A percentile compares a stretch with the other conserved stretches of the same genome.
Conservation (phyloP, 1,139 yeast species). For the Yamadazyma atmosphaerica region DNA sequence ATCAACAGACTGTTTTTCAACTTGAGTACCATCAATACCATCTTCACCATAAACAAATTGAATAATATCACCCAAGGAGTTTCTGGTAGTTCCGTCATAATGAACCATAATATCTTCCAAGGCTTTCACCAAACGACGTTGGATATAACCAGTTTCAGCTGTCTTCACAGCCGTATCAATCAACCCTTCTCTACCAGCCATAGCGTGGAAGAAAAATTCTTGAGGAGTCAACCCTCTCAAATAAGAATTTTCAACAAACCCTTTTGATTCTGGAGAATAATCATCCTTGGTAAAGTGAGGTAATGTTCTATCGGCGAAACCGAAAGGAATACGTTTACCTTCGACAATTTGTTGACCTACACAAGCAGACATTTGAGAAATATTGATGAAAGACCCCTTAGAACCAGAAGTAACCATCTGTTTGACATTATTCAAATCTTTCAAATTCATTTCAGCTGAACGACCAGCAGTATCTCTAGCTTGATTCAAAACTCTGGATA, state of each 20-base stretch:
- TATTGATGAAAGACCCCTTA: slow-evolving; percentile 97
- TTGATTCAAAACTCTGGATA: slow-evolving; percentile 90
- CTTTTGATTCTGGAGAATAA: slow-evolving; percentile 96
- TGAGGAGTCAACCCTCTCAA: slow-evolving; percentile 98
- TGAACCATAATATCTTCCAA: slow-evolving; percentile 98
- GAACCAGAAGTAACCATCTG: slow-evolving; percentile 99
- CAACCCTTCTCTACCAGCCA: slow-evolving; percentile 99
- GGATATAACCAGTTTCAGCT: slow-evolving; percentile 99
- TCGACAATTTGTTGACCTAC: slow-evolving; percentile 99
- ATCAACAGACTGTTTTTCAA: slow-evolving; percentile 95
- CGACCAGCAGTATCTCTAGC: slow-evolving; percentile 99
- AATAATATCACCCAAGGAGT: slow-evolving; percentile 92
- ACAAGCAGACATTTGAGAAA: slow-evolving; percentile 99
- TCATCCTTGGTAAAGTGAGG: slow-evolving; percentile 99
- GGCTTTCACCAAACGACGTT: slow-evolving; percentile 97
- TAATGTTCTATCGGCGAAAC: slow-evolving; percentile 91
- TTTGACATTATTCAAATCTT: slow-evolving; percentile 91
- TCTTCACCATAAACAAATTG: slow-evolving; percentile 99
- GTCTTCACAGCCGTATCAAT: slow-evolving; percentile 99
- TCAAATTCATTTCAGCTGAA: slow-evolving; percentile 94
- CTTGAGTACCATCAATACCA: slow-evolving; percentile 98
- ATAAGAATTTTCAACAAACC: slow-evolving; percentile 96
- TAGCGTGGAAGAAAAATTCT: slow-evolving; percentile 98
- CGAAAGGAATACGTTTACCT: slow-evolving; percentile 98
- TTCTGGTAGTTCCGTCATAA: slow-evolving; percentile 97